A percentile compares a stretch with the other conserved stretches of the same genome.
Conservation (phyloP, 257 asterid genomes). For the Buddleja alternifolia region DNA sequence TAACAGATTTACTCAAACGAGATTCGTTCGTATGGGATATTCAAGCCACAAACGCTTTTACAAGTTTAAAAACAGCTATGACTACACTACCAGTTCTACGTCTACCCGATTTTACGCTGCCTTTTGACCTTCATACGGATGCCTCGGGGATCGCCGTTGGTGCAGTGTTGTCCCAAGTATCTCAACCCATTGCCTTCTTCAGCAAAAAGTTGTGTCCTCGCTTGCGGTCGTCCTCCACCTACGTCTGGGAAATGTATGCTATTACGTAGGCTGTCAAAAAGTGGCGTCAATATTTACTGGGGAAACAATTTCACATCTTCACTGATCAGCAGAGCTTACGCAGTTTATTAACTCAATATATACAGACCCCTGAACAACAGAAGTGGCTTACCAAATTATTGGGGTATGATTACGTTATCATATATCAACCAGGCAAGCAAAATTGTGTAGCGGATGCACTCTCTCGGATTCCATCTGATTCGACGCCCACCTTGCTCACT, state of each 20-base stretch:
- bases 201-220: neutral
- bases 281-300: constrained; percentile 20
- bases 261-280: neutral
- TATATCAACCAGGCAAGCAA: neutral
- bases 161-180: neutral
- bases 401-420: neutral
- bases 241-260: too few relatives aligned
- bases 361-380: neutral
- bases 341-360: neutral
- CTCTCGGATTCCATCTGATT: too few relatives aligned
- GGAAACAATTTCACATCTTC: too few relatives aligned
- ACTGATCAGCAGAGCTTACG: neutral
- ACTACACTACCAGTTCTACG: neutral
- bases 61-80: neutral
- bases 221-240: neutral
- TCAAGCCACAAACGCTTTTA: neutral
- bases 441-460: neutral
- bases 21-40: neutral
- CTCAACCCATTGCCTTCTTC: constrained; percentile 4
- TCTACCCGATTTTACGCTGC: neutral
- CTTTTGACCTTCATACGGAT: neutral
- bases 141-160: constrained; percentile 11
- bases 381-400: too few relatives aligned
- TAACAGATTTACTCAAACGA: constrained; percentile 12
- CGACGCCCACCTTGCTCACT: neutral